Conservation (phyloP, 1,139 yeast species). For the Citeromyces hawaiiensis region DNA sequence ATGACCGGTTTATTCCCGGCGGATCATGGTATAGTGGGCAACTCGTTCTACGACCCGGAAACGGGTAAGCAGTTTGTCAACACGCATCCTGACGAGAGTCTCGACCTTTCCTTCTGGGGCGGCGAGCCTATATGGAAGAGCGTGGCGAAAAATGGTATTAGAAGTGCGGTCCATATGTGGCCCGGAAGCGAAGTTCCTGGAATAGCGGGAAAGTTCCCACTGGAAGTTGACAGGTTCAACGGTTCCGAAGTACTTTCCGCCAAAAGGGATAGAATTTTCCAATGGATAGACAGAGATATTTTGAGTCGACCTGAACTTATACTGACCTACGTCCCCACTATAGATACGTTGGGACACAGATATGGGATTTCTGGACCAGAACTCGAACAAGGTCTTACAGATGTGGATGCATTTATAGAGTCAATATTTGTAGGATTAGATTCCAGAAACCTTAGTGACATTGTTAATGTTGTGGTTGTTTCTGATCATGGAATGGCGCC, state of each 20-base stretch:
- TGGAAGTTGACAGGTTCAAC: conserved; percentile 48
- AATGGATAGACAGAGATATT: conserved; percentile 53
- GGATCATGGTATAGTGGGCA: conserved; percentile 81
- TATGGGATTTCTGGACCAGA: conserved; percentile 54
- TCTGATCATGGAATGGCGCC: conserved; percentile 97
- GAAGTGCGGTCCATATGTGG: conserved; percentile 89
- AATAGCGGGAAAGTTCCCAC: conserved; percentile 27
- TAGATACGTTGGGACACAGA: conserved; percentile 65
- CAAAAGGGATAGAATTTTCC: conserved; percentile 43
- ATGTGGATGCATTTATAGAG: conserved; percentile 56
- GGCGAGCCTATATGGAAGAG: conserved; percentile 88
- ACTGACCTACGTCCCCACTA: conserved; percentile 69
- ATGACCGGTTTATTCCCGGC: conserved; percentile 79
- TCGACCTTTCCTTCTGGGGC: conserved; percentile 68
- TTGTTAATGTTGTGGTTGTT: conserved; percentile 64
- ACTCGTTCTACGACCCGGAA: conserved; percentile 60
- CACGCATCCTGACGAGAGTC: conserved; percentile 43
- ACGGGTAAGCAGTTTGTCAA: conserved; percentile 46
- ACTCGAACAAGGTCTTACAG: conserved; percentile 35
- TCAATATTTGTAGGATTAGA: conserved; percentile 32
- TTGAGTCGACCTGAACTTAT: conserved; percentile 59
- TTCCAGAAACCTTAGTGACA: conserved; percentile 40
- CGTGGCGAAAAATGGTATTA: conserved; percentile 49
- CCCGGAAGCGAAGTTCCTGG: conserved; percentile 77
- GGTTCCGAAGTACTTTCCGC: conserved; percentile 43